phyloP scores from a whole-genome alignment of 176 grass and related monocot genomes.

The Guadua angustifolia region DNA sequence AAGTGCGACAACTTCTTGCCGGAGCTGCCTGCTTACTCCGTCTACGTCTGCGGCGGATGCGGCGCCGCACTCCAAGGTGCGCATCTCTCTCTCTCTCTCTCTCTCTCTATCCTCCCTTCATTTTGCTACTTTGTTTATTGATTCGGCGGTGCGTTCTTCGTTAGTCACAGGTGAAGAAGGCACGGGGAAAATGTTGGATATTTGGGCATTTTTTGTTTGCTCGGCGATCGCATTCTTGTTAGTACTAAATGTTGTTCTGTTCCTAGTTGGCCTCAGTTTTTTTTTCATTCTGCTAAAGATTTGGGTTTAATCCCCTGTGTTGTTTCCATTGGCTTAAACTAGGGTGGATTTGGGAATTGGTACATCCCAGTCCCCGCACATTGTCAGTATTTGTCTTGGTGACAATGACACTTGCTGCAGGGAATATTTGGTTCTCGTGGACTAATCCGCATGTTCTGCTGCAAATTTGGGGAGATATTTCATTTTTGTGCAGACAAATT shows the following conservation, averaged over 20 bases:
- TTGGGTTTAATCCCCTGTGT: background rate
- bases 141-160: background rate
- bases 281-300: background rate
- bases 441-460: background rate
- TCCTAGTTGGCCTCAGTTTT: background rate
- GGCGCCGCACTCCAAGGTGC: conserved; percentile 81
- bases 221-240: background rate
- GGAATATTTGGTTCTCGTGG: background rate
- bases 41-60: conserved; percentile 93
- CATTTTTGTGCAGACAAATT: background rate
- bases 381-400: background rate
- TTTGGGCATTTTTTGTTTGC: background rate
- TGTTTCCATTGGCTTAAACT: background rate
- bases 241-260: background rate
- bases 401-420: background rate
- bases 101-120: background rate
- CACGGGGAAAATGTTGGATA: background rate
- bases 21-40: conserved; percentile 75
- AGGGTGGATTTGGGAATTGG: background rate
- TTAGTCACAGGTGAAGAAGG: background rate
- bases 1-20: conserved; percentile 96
- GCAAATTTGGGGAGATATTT: conserved; percentile 7
- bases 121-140: background rate
- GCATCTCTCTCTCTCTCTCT: too few relatives aligned
- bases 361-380: background rate